Percentiles rank a stretch among this genome's conserved stretches.
Conservation (phyloP, 2,329 filamentous ascomycete genomes). For the Coleophoma cylindrospora region DNA sequence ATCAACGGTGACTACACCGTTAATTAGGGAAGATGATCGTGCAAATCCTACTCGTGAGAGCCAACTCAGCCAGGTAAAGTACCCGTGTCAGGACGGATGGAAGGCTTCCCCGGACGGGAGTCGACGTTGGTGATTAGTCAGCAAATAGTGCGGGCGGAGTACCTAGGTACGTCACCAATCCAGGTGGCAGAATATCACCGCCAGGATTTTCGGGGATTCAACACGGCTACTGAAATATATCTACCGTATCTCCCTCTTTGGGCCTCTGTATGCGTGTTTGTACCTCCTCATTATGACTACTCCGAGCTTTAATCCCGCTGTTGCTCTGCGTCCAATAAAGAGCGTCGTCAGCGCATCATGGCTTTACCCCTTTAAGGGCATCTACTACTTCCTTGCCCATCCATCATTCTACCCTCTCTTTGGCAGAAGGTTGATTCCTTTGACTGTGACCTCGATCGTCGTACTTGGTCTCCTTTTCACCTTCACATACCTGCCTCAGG, state of each 20-base stretch:
- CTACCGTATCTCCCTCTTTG: no score
- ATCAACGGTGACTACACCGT: no score
- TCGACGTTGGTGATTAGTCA: no score
- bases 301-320: neutral
- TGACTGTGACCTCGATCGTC: slow-evolving; percentile 75
- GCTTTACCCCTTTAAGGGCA: slow-evolving; percentile 61
- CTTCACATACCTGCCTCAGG: slow-evolving; percentile 84
- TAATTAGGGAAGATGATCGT: no score
- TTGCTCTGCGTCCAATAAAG: neutral
- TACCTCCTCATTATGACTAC: neutral
- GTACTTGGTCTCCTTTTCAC: slow-evolving; percentile 84
- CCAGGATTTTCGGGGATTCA: neutral
- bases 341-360: slow-evolving; percentile 19
- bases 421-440: slow-evolving; percentile 69
- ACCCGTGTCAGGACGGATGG: no score
- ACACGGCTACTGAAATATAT: neutral
- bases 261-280: no score
- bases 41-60: no score
- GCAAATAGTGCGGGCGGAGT: no score
- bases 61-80: no score
- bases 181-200: no score
- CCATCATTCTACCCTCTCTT: slow-evolving; percentile 81
- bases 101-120: no score
- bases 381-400: slow-evolving; percentile 75
- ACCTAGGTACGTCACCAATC: no score